Evolutionary conservation across 2,329 filamentous ascomycete species (phyloP).

Genomic region (Talaromyces sp.): DNA sequence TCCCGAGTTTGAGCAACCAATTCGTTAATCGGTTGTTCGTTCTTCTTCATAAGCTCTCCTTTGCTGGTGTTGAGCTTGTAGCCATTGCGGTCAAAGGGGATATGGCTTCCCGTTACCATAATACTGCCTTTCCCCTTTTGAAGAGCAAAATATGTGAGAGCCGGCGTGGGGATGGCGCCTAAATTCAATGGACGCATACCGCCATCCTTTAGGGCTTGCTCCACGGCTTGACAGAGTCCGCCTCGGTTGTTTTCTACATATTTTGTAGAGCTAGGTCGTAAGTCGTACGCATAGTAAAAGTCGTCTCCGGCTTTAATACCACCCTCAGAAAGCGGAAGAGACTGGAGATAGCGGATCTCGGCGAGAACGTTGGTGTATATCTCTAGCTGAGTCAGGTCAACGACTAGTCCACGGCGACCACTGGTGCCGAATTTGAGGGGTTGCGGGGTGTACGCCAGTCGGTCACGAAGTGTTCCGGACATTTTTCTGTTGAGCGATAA

Average conservation of each 20-base stretch:
- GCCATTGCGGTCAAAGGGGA: constrained; percentile 38
- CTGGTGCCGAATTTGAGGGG: constrained; percentile 37
- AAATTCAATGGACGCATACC: constrained; percentile 33
- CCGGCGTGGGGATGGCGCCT: constrained; percentile 35
- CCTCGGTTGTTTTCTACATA: constrained; percentile 33
- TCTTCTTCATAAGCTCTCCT: constrained; percentile 35
- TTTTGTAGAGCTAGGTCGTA: constrained; percentile 34
- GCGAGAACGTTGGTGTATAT: constrained; percentile 37
- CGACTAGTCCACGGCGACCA: constrained; percentile 33
- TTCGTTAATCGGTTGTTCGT: constrained; percentile 34
- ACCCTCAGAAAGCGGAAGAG: constrained; percentile 28
- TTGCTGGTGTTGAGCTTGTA: constrained; percentile 37
- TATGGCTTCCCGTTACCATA: constrained; percentile 39
- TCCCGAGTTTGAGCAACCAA: constrained; percentile 29
- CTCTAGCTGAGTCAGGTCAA: constrained; percentile 36
- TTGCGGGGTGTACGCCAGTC: constrained; percentile 30
- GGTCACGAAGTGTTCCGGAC: not conserved
- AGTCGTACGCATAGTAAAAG: constrained; percentile 35
- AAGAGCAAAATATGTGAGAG: constrained; percentile 32
- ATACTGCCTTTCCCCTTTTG: constrained; percentile 34
- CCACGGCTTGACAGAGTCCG: constrained; percentile 33
- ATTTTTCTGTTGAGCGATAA: not conserved
- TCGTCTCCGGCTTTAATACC: constrained; percentile 33
- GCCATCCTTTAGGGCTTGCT: constrained; percentile 31
- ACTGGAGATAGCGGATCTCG: constrained; percentile 34